Base-by-base conservation (phyloP, 768 basidiomycete genomes). In the Mycena belliarum region DNA sequence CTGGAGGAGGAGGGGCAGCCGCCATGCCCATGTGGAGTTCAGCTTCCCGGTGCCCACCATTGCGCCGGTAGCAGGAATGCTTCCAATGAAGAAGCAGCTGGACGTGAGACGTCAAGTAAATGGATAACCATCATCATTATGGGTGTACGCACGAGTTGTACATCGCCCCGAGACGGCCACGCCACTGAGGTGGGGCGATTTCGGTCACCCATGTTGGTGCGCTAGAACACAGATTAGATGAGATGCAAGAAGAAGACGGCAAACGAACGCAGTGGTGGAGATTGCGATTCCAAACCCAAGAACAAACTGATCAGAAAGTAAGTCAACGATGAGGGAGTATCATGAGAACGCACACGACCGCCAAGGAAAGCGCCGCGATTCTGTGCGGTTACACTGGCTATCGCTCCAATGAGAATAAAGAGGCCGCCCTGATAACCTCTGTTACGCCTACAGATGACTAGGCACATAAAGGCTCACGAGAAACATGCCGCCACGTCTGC, bases 1-100 rank as follows among this genome's bases (percentile, higher is more conserved):
- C 71, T 88, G 83, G 7, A 84, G 72, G 25, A 83, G 56, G 16
- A 83, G 81, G 8, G 85, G 84, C 40, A 86, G 72, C 51, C 87
- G 79, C 86, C 86, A 88, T 28, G 82, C 71, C 83, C 82, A 86
- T 12, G 76, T 72, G 46, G 65, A 77, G 52, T 63, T 65, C 44
- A 85, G 78, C 59, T 71, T 69, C 66, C 79, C 76, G 10, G 85
- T 83, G n/a, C 62, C 62, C 10, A 64, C 63, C 63, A 66, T 66
- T 29, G 63, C 29, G 29, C 65, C 63, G 0, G 65, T 69, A 5
- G 68, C 68, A 16, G 68, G 68, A 8, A 69, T 69, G 47, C 59
- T 61, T 9, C 68, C 68, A 11, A 69, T 67, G 50, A 62, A 63
- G 52, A 65, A 63, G 51, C 52, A 49, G 28, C 59, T 58, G 20